Conservation (phyloP, 2,329 filamentous ascomycete genomes). For the Dendryphion nanum region DNA sequence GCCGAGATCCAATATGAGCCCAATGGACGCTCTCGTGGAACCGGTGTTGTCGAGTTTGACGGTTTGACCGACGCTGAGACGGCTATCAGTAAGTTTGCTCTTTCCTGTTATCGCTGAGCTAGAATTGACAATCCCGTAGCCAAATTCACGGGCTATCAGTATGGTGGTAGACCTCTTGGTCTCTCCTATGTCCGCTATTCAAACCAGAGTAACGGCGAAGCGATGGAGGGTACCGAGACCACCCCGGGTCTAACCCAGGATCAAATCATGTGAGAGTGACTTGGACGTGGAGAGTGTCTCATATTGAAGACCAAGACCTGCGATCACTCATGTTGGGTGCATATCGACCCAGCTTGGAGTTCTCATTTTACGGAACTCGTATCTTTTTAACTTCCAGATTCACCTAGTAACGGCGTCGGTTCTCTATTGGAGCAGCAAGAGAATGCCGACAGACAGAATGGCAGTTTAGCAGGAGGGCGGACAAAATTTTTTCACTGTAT, state of each 20-base stretch:
- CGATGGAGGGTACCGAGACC: constrained; percentile 79
- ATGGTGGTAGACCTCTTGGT: constrained; percentile 89
- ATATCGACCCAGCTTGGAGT: too few species aligned
- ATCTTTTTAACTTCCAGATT: too few species aligned
- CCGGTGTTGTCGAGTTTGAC: constrained; percentile 95
- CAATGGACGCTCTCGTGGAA: constrained; percentile 90
- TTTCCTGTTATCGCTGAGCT: too few species aligned
- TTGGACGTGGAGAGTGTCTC: neutral
- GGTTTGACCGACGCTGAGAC: constrained; percentile 81
- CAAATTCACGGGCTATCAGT: constrained; percentile 97
- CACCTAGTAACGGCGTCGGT: too few species aligned
- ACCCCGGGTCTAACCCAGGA: constrained; percentile 81
- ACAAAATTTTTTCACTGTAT: constrained; percentile 34
- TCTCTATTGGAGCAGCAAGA: too few species aligned
- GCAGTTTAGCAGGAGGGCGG: neutral
- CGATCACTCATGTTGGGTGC: constrained; percentile 4
- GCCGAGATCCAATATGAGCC: constrained; percentile 99
- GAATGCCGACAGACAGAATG: too few species aligned
- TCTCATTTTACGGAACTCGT: too few species aligned
- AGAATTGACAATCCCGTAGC: constrained; percentile 51
- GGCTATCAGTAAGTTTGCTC: constrained; percentile 70
- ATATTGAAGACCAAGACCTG: neutral
- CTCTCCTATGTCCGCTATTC: constrained; percentile 93
- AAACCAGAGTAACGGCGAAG: constrained; percentile 61
- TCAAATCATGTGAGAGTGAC: constrained; percentile 76